Base-by-base conservation (phyloP, 2,329 filamentous ascomycete genomes). In the Cordyceps pruinosa region DNA sequence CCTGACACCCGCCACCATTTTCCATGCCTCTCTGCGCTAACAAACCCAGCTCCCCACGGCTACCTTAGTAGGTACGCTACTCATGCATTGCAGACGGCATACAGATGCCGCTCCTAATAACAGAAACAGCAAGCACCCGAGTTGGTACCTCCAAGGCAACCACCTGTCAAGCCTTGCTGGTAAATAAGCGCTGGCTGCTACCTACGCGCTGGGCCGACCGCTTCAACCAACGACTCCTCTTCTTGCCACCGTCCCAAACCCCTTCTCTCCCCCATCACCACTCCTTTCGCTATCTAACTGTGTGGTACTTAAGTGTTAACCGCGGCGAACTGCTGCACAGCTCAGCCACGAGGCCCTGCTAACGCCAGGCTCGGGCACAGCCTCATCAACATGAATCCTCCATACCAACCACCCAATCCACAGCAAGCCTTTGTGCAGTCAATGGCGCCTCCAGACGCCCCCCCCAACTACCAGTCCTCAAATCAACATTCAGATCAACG, bases 141-240 rank as follows among this genome's bases (percentile, higher is more conserved):
- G 28, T 26, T 26, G 10, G n/a, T 5, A 35, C 19, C 21, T 26
- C 10, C 25, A 26, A 52, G 21, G 8, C 15, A 26, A 32, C 28
- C 8, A 13, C 15, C 23, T 34, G 32, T 21, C 34, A 39, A 47
- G 30, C 52, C 21, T 17, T 30, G n/a, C 37, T 41, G 52, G 17
- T 28, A 30, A 47, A 47, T 44, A 47, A 47, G 42, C 52, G 39
- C 52, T 55, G 30, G 32, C 42, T 23, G 6, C n/a, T 17, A 13
- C 7, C 3, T 54, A 54, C 51, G 42, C 51, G 51, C 52, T 26
- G 42, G 21, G 23, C 28, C 39, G 23, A 32, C 19, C 47, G 41
- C 42, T 55, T 41, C 42, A 55, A 55, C 52, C 52, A 55, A 55
- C 52, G 51, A 42, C 28, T 46, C 30, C 51, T 54, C 32, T 35